These are phyloP conservation scores for Tilletia walkeri DNA, from an alignment of 1,284 basidiomycete species.

Conservation along the genomic window DNA sequence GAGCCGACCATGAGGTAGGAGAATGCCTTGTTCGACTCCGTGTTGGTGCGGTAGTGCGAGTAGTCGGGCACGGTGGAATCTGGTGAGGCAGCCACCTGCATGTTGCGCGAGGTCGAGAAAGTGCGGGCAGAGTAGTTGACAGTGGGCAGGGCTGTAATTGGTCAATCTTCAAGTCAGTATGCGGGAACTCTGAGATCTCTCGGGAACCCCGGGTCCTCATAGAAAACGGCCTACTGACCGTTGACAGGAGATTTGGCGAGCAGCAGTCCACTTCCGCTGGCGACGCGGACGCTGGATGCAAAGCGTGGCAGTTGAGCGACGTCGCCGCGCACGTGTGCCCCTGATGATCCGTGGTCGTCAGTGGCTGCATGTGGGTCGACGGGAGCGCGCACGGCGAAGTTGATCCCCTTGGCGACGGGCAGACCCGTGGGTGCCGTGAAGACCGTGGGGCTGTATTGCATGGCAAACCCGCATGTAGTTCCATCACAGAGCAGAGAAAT, in stretches of 20 bases:
- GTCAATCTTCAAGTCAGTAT: neutral
- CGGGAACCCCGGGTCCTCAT: neutral
- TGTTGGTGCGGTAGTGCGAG: slow-evolving; percentile 71
- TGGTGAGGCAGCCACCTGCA: slow-evolving; percentile 37
- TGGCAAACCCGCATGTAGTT: neutral
- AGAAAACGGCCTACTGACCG: slow-evolving; percentile 27
- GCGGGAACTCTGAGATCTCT: neutral
- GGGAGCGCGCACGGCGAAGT: slow-evolving; percentile 44
- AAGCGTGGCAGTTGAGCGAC: slow-evolving; percentile 38
- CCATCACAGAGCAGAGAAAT: too few relatives aligned
- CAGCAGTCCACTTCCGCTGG: slow-evolving; percentile 37
- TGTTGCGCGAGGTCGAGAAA: slow-evolving; percentile 47
- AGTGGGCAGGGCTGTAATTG: slow-evolving; percentile 31
- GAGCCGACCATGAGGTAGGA: slow-evolving; percentile 98
- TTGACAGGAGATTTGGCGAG: slow-evolving; percentile 37
- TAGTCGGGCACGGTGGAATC: slow-evolving; percentile 80
- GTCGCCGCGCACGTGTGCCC: slow-evolving; percentile 32
- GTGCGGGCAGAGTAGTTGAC: slow-evolving; percentile 34
- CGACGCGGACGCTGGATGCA: slow-evolving; percentile 28
- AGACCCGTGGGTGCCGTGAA: slow-evolving; percentile 39
- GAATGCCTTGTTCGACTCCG: slow-evolving; percentile 74
- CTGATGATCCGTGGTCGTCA: slow-evolving; percentile 36
- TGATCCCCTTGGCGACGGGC: slow-evolving; percentile 40
- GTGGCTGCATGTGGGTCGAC: slow-evolving; percentile 34
- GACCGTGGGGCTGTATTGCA: slow-evolving; percentile 33